phyloP scores from a whole-genome alignment of 2,329 filamentous ascomycete species.

The Diaporthe capsici region DNA sequence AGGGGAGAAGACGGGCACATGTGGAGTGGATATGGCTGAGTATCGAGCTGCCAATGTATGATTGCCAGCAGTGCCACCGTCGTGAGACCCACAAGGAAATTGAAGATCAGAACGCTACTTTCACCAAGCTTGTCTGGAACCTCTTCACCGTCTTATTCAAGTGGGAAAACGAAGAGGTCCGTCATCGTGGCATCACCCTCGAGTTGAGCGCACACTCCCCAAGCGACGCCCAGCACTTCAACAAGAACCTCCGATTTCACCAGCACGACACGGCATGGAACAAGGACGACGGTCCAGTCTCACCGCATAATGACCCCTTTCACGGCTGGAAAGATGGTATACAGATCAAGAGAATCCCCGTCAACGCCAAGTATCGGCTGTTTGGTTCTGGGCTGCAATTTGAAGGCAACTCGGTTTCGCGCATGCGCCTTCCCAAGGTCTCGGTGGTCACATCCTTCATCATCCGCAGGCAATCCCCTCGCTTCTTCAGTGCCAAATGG shows the following conservation, averaged over 20 bases:
- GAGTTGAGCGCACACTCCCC: conserved; percentile 11
- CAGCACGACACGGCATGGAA: neutral
- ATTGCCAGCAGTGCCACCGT: conserved; percentile 20
- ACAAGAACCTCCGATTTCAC: conserved; percentile 5
- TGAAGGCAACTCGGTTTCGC: neutral
- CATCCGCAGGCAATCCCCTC: neutral
- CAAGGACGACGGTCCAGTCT: neutral
- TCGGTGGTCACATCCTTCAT: neutral
- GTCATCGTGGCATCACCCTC: neutral
- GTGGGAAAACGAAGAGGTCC: neutral
- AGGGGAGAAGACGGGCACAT: neutral
- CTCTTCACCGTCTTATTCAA: neutral
- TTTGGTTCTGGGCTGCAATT: neutral
- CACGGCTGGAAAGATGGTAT: neutral
- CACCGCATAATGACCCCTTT: neutral
- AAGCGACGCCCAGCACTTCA: neutral
- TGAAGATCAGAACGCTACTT: neutral
- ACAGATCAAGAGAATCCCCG: neutral
- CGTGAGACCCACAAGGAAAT: neutral
- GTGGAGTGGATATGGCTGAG: conserved; percentile 30
- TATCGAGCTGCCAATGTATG: conserved; percentile 26
- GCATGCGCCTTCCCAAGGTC: conserved; percentile 8
- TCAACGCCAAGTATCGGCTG: neutral
- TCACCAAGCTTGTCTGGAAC: neutral
- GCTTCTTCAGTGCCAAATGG: neutral